Base-by-base conservation (phyloP, 768 basidiomycete species). In the Gymnopilus dilepis region DNA sequence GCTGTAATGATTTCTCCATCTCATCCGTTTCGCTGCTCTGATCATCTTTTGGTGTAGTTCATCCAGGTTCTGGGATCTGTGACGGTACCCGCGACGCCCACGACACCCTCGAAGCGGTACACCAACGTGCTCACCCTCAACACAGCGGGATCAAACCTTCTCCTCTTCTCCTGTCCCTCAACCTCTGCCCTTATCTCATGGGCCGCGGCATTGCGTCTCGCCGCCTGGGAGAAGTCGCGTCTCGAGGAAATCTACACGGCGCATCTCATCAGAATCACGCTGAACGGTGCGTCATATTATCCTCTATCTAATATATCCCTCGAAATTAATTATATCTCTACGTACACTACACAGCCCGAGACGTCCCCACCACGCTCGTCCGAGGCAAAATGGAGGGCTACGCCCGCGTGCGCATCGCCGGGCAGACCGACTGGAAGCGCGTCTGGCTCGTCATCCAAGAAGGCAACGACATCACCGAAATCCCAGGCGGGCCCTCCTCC, bases 241-340 rank as follows among this genome's bases (percentile, higher is more conserved):
- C 82, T 98, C 15, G 94, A 97, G 74, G 97, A 99, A 78, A 95
- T 99, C 61, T 99, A 99, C 73, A 98, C 97, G 0, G 96, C 95
- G 5, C 94, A 98, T 77, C 77, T 98, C 43, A 84, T 98, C 64
- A 84, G 94, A 55, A 92, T 90, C 69, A 91, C 84, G n/a, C 73
- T 91, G 15, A 74, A 72, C 61, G 74, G 78, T 78, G 62, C 65
- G 74, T 65, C 6, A n/a, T 11, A 43, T n/a, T 33, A n/a, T n/a
- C 33, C 12, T 45, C 65, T 68, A n/a, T 26, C 15, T 41, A 24
- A 34, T 41, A 47, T 26, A 47, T 28, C 37, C 26, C 40, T 45
- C 53, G 19, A 47, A 51, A 54, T 59, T 65, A n/a, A 38, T 60
- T 43, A 37, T n/a, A 37, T 37, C 8, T 3, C 8, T 9, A 2